Evolutionary conservation across 2,329 filamentous ascomycete species (phyloP).

Genomic region (Malbranchea cinnamomea): DNA sequence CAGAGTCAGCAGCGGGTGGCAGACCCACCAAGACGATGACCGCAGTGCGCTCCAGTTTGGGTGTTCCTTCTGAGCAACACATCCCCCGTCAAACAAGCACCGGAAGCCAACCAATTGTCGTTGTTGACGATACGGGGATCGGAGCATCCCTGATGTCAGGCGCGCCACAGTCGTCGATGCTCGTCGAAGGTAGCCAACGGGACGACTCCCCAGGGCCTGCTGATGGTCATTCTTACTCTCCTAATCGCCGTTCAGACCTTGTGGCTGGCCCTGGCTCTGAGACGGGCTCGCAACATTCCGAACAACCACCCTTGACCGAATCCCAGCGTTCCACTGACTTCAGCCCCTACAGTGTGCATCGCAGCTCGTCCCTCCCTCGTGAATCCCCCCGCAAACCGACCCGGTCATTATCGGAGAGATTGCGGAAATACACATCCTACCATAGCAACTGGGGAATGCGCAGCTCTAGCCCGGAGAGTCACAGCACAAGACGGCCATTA

Average conservation of each 20-base stretch:
- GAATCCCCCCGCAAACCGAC: no score
- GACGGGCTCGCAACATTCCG: no score
- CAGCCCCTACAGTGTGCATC: no score
- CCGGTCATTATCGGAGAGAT: constrained; percentile 21
- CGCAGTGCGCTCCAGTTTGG: not conserved
- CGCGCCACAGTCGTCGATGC: constrained; percentile 13
- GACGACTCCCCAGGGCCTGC: not conserved
- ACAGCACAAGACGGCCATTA: constrained; percentile 6
- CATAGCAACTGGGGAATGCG: constrained; percentile 27
- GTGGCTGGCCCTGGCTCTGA: not conserved
- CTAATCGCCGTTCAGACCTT: not conserved
- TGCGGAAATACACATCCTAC: constrained; percentile 32
- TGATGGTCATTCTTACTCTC: not conserved
- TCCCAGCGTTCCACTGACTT: no score
- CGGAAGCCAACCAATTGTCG: constrained; percentile 82
- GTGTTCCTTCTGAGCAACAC: constrained; percentile 15
- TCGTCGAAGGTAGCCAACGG: not conserved
- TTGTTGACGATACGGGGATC: constrained; percentile 52
- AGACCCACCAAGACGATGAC: not conserved
- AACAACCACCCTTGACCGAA: no score
- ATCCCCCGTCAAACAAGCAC: constrained; percentile 46
- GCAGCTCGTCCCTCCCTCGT: no score
- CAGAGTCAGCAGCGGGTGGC: not conserved
- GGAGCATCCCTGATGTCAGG: constrained; percentile 26
- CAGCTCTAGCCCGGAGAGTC: constrained; percentile 15